Base-by-base conservation (phyloP, 2,329 filamentous ascomycete species). In the Clonostachys sp. region DNA sequence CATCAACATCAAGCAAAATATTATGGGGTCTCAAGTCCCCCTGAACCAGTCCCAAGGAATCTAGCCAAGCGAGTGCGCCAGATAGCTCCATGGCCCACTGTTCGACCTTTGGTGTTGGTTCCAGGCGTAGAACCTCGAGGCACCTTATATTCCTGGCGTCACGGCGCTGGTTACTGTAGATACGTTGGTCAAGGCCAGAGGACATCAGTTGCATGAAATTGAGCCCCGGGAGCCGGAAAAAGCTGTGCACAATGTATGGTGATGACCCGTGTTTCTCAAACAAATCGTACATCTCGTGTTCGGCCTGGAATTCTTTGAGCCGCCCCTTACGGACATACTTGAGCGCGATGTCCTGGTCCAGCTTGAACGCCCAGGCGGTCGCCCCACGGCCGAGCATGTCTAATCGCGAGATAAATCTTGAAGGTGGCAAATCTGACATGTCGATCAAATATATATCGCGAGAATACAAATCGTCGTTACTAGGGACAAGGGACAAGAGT, bases 21-120 rank as follows among this genome's bases (percentile, higher is more conserved):
- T 53, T 53, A 17, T 18, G 43, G 8, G 50, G 51, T 12, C 48
- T 36, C 5, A 53, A 35, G 46, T 53, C 50, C 13, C 51, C 46
- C 10, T 53, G 48, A n/a, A 46, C 44, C 6, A 50, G 34, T 34
- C 48, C 48, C 24, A 50, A 33, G 5, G 33, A 38, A 24, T 51
- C 50, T 12, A 53, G 45, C 45, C 50, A 54, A n/a, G 52, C 52
- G 36, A 43, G 16, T 4, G 38, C 48, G 16, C 43, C 44, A 17
- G 39, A 20, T 30, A 53, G 10, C 24, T 51, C 46, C 20, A 40
- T 39, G 17, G 48, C 48, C 50, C 48, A 48, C 35, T 41, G 56
- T 42, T 45, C 43, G 8, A 30, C 45, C 41, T 42, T 43, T 30
- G 20, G 39, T 8, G 34, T 35, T 10, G 24, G 17, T 40, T 13